Conservation (phyloP, 208 protist genomes). For the Herpetomonas tarakana region DNA sequence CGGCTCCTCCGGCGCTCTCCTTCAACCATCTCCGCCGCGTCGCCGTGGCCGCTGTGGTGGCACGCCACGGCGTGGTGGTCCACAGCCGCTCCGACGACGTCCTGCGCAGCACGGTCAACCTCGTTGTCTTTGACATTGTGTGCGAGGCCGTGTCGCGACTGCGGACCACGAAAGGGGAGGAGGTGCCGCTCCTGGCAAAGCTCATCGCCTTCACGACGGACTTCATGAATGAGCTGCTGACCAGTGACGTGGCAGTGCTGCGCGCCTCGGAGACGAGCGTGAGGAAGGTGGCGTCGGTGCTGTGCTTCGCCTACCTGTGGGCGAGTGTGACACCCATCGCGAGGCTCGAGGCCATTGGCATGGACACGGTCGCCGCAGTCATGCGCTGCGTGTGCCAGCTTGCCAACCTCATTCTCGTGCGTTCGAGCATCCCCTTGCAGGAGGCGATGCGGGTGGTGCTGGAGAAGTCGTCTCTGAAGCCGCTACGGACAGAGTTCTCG, state of each 20-base stretch:
- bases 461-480: conserved; percentile 48
- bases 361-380: conserved; percentile 63
- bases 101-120: conserved; percentile 76
- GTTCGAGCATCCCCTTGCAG: conserved; percentile 33
- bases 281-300: conserved; percentile 54
- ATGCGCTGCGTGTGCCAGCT: conserved; percentile 61
- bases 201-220: conserved; percentile 71
- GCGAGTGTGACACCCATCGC: conserved; percentile 64
- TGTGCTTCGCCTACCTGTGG: conserved; percentile 78
- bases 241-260: conserved; percentile 64
- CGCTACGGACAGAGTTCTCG: conserved; percentile 60
- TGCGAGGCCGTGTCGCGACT: conserved; percentile 76
- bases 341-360: conserved; percentile 72
- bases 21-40: conserved; percentile 48
- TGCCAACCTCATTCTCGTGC: conserved; percentile 72
- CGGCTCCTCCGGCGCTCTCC: conserved; percentile 14
- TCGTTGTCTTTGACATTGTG: conserved; percentile 85
- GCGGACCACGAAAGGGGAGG: conserved; percentile 39
- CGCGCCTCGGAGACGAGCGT: conserved; percentile 74
- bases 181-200: conserved; percentile 52
- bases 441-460: conserved; percentile 51
- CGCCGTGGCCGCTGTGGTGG: conserved; percentile 56
- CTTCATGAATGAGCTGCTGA: conserved; percentile 57
- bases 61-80: conserved; percentile 62
- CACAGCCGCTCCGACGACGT: conserved; percentile 80